phyloP scores from a whole-genome alignment of 2,329 filamentous ascomycete species.

The Trichoderma breve region DNA sequence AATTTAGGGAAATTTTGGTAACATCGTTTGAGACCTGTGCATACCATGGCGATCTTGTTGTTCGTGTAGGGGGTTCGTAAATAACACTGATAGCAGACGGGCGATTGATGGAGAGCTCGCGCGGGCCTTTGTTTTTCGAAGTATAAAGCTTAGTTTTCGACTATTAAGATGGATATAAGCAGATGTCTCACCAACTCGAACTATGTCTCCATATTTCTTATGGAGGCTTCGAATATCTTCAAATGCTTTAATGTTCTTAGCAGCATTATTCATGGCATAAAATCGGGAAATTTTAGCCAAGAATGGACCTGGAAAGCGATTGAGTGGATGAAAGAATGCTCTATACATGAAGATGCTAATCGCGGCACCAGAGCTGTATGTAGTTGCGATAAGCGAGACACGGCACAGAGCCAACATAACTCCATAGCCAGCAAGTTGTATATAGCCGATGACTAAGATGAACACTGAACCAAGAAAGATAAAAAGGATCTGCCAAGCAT shows the following conservation, averaged over 20 bases:
- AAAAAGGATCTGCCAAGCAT: background rate
- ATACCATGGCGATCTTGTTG: constrained; percentile 1
- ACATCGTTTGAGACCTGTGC: constrained; percentile 27
- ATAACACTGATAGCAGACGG: background rate
- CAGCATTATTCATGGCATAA: background rate
- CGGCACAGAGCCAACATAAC: background rate
- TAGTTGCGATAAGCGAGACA: background rate
- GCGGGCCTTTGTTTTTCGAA: background rate
- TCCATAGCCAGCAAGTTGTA: background rate
- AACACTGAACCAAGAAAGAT: background rate
- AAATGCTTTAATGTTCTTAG: background rate
- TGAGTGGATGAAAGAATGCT: constrained; percentile 28
- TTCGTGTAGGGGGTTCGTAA: background rate
- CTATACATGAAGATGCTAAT: constrained; percentile 27
- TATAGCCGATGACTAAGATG: background rate
- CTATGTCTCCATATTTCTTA: background rate
- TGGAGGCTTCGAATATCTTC: constrained; percentile 27
- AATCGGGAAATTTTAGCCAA: constrained; percentile 17
- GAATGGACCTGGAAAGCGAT: constrained; percentile 31
- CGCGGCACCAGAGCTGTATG: constrained; percentile 19
- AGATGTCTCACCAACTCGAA: background rate
- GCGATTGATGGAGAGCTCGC: constrained; percentile 5
- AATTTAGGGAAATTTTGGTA: constrained; percentile 32
- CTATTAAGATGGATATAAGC: background rate
- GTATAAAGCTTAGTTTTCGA: background rate